Conservation (phyloP, 257 asterid species). For the Rehmannia glutinosa region DNA sequence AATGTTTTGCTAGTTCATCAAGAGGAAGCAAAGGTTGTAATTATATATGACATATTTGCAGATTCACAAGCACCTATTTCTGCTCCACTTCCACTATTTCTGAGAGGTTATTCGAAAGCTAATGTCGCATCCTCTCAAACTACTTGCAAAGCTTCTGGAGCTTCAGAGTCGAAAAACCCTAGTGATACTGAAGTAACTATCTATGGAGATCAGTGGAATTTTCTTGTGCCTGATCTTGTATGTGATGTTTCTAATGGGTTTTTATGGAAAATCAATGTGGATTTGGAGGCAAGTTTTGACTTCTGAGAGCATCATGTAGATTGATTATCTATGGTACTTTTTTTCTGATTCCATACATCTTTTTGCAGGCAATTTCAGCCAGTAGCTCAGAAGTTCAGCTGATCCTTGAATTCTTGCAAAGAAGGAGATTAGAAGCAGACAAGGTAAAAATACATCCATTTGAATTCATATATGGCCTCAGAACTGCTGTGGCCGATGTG, state of each 20-base stretch:
- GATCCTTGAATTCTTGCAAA: constrained; percentile 82
- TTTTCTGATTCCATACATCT: constrained; percentile 18
- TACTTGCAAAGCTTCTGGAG: constrained; percentile 30
- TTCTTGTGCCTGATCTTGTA: constrained; percentile 85
- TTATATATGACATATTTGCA: constrained; percentile 68
- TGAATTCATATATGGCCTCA: too few relatives aligned
- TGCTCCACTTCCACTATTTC: constrained; percentile 90
- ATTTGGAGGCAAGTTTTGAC: constrained; percentile 73
- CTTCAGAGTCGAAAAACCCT: constrained; percentile 34
- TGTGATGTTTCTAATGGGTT: constrained; percentile 66
- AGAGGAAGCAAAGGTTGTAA: constrained; percentile 92
- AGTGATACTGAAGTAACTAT: constrained; percentile 44
- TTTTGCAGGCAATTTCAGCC: constrained; percentile 85
- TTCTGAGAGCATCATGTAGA: constrained; percentile 9
- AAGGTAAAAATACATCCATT: constrained; percentile 48
- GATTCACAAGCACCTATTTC: constrained; percentile 81
- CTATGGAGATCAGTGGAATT: constrained; percentile 82
- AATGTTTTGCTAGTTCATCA: constrained; percentile 91
- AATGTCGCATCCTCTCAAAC: constrained; percentile 43
- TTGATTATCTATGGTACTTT: constrained; percentile 18
- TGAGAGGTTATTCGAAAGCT: constrained; percentile 67
- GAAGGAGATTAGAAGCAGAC: constrained; percentile 81
- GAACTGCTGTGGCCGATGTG: too few relatives aligned
- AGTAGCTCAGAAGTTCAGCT: constrained; percentile 84
- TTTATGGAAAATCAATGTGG: constrained; percentile 80